Percentiles rank a stretch among this genome's conserved stretches.
Conservation (phyloP, 768 basidiomycete genomes). For the Rhodotorula sphaerocarpa region DNA sequence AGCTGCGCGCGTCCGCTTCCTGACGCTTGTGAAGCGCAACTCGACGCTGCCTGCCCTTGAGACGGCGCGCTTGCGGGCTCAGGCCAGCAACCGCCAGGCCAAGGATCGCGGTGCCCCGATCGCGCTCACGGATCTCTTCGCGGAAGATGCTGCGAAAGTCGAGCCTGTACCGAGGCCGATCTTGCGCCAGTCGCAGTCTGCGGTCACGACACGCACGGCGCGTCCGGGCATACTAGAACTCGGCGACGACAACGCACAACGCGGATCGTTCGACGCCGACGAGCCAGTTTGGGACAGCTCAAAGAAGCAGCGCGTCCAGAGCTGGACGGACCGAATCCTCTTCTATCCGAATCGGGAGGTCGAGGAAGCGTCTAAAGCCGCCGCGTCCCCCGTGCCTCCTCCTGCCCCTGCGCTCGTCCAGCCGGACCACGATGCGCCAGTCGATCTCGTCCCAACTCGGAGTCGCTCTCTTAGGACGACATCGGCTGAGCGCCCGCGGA, state of each 20-base stretch:
- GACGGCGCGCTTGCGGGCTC: not conserved
- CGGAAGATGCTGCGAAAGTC: not conserved
- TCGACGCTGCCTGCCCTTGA: slow-evolving; percentile 12
- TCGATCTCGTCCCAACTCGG: not conserved
- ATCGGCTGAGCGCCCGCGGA: slow-evolving; percentile 5
- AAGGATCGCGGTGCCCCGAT: no score
- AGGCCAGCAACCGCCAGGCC: no score
- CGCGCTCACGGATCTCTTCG: no score
- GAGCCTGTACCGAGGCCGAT: slow-evolving; percentile 4
- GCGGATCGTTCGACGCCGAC: not conserved
- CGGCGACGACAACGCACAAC: not conserved
- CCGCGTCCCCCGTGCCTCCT: no score
- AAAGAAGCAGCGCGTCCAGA: slow-evolving; percentile 39
- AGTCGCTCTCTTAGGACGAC: slow-evolving; percentile 4
- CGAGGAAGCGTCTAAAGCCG: not conserved
- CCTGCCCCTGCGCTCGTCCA: not conserved
- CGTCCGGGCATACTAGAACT: not conserved
- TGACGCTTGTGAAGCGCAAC: slow-evolving; percentile 34
- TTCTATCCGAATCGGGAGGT: slow-evolving; percentile 26
- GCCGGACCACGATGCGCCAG: not conserved
- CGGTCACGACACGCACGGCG: not conserved
- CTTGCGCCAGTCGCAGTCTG: slow-evolving; percentile 12
- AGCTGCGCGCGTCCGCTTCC: slow-evolving; percentile 28
- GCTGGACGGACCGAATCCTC: slow-evolving; percentile 39
- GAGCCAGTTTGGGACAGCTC: slow-evolving; percentile 35